Conservation (phyloP, 305 asterid genomes). For the Ajuga reptans region DNA sequence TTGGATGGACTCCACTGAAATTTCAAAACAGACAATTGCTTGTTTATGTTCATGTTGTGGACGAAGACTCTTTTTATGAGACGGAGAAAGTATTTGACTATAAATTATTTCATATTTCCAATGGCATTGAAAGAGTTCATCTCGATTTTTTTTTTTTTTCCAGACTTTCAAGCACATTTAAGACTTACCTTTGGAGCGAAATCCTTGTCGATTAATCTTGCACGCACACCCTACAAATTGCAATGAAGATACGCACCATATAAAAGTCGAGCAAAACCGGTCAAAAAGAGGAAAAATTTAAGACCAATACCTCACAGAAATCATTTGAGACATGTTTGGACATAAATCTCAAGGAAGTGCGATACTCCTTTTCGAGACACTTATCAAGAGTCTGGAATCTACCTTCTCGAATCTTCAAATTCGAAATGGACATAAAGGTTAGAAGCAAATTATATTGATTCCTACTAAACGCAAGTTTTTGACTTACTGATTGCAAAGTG, state of each 20-base stretch:
- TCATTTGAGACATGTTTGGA: conserved; percentile 54
- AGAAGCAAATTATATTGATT: not conserved
- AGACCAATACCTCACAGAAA: conserved; percentile 58
- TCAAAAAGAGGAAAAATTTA: not conserved
- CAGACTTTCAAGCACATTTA: not conserved
- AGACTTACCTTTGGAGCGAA: conserved; percentile 79
- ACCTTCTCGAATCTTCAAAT: conserved; percentile 74
- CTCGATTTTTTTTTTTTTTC: not conserved
- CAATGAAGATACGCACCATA: not conserved
- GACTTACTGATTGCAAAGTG: conserved; percentile 75
- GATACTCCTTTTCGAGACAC: conserved; percentile 78
- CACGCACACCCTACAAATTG: conserved; percentile 68
- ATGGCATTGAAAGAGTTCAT: not conserved
- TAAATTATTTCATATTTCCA: not conserved
- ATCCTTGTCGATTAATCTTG: conserved; percentile 87
- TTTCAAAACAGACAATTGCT: not conserved
- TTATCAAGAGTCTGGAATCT: conserved; percentile 88
- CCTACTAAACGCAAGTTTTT: not conserved
- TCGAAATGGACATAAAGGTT: conserved; percentile 17
- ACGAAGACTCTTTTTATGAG: too few relatives aligned
- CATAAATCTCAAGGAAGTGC: conserved; percentile 60
- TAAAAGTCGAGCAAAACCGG: not conserved
- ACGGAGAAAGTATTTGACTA: too few relatives aligned
- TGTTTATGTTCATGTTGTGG: not conserved
- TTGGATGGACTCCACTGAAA: conserved; percentile 70